Evolutionary conservation across 202 grass and related monocot species (phyloP), one percentile per base, ranked within the genome.

Genomic region (Cymbopogon flexuosus): DNA sequence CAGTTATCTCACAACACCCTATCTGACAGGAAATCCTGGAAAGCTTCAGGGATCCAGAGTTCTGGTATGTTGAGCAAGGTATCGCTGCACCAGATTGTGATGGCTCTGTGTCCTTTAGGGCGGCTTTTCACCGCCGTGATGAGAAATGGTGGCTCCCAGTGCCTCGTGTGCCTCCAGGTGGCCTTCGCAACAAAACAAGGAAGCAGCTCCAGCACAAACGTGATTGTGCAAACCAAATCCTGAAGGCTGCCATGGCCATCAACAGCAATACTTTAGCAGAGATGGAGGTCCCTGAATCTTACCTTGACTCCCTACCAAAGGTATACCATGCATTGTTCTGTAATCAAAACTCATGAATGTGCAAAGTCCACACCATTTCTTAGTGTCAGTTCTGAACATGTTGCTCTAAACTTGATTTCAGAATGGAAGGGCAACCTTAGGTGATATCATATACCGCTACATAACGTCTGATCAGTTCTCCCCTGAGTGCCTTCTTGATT

Each of bases 61-160:
- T 99, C 83, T 99, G 96, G 96, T 99, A 99, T 21, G 92, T 91
- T 16, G 96, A 99, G 35, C 92, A 90, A 88, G 92, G 92, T 68
- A 91, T 91, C 23, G 36, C 87, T n/a, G 84, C 92, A 18, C 77
- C 84, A 0, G 92, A 99, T 30, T 93, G 88, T 18, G 92, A 93
- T 19, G 85, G 92, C 15, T 93, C 92, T 0, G 92, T 79, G 24
- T 98, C 95, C 3, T 98, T 93, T 41, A 84, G 90, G 62, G 31
- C 66, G 12, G 62, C 84, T 5, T 78, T 90, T 72, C 81, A 84
- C 14, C 84, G 80, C 6, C 81, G 84, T 29, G 88, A 99, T 36
- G 92, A 99, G 54, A 99, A 96, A 49, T 99, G 96, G 96, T 99
- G 96, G 96, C 87, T 99, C 10, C 96, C 96, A 2, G 86, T 99